A percentile compares a stretch with the other conserved stretches of the same genome.
Conservation (phyloP, 441 rosid genomes). For the Omphalea diandra region DNA sequence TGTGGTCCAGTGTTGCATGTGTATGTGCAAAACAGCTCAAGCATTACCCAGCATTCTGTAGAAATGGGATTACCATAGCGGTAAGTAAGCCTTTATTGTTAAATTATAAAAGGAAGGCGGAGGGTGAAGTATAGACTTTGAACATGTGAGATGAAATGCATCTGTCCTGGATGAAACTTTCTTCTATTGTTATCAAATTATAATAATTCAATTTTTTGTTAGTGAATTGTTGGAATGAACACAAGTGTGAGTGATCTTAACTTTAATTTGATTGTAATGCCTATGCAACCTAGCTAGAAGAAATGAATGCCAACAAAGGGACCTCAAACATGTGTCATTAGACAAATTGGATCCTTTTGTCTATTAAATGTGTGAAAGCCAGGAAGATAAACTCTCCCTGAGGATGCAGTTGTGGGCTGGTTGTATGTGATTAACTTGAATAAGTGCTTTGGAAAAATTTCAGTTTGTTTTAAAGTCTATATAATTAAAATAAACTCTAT, state of each 20-base stretch:
- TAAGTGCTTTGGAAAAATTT: not conserved
- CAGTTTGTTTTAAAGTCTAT: not conserved
- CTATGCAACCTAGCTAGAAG: not conserved
- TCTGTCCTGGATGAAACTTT: slow-evolving; percentile 2
- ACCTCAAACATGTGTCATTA: not conserved
- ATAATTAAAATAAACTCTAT: not conserved
- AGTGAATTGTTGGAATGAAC: not conserved
- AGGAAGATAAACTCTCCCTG: not conserved
- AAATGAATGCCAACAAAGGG: not conserved
- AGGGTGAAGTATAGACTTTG: not conserved
- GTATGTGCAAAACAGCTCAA: slow-evolving; percentile 88
- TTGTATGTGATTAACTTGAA: not conserved
- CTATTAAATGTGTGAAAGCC: not conserved
- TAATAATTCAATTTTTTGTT: not conserved
- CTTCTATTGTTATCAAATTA: not conserved
- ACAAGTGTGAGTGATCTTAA: not conserved
- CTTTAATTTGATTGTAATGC: not conserved
- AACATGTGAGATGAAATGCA: not conserved
- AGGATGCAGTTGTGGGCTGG: not conserved
- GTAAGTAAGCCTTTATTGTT: slow-evolving; percentile 62
- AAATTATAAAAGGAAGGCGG: slow-evolving; percentile 12
- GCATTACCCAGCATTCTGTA: slow-evolving; percentile 83
- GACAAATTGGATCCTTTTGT: not conserved
- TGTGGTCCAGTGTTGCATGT: slow-evolving; percentile 88
- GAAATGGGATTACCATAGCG: slow-evolving; percentile 78